Evolutionary conservation across 257 asterid species (phyloP), one percentile per base, ranked within the genome.

Genomic region (Hygrophila difformis): DNA sequence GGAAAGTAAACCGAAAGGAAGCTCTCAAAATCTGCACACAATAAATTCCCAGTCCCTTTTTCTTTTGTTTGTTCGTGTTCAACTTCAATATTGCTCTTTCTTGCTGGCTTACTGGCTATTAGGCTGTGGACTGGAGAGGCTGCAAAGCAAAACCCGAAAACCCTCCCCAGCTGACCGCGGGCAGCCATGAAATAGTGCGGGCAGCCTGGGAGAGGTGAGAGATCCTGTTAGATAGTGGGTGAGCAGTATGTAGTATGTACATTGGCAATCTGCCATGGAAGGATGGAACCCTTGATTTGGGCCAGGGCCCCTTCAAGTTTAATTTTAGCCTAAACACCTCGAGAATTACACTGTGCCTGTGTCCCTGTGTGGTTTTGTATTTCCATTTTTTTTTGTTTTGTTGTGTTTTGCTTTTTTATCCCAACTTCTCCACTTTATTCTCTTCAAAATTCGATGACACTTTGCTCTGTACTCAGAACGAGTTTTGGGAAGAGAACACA

Each of bases 401-500:
- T 20, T 40, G 39, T 22, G 11, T 11, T 6, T 39, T 18, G 24
- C 15, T 8, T 44, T 56, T 52, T 63, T 39, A 71, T 56, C 63
- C 68, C 53, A 18, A 26, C 44, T 61, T 44, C 70, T 62, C 64
- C 85, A 81, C 97, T 88, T 78, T 82, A 76, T 84, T 81, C 86
- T 70, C 91, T 81, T 73, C 70, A 80, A 79, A 81, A 66, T 77
- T 70, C 81, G 74, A 76, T 71, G 31, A 26, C 7, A 61, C 81
- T 80, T 79, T 60, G 86, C 88, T 66, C 69, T 65, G 78, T 70
- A 47, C 71, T 81, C 74, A 57, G 62, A 68, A 75, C 75, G 71
- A 68, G 81, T 18, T 20, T 18, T 20, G 56, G 55, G 72, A 49
- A 62, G 65, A 62, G 49, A 68, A 56, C 61, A 49, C 63, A 46